These are phyloP conservation scores for Termitomyces heimii DNA, from an alignment of 768 basidiomycete genomes.

Conservation along the genomic window DNA sequence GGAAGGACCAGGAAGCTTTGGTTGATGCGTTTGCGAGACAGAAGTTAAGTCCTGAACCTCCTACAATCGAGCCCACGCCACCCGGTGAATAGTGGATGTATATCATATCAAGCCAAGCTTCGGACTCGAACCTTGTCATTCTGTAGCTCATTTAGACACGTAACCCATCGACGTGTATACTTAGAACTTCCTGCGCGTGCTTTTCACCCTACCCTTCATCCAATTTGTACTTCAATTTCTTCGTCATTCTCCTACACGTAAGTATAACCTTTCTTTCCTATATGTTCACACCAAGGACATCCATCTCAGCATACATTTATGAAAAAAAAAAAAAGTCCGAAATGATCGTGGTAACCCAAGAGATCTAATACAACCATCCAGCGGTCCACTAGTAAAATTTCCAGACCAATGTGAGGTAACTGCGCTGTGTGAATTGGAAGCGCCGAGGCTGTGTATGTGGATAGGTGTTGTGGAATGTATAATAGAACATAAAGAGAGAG, in stretches of 20 bases:
- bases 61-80: conserved; percentile 17
- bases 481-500: conserved; percentile 7
- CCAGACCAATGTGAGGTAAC: conserved; percentile 6
- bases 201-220: conserved; percentile 1
- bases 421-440: neutral
- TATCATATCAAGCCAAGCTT: conserved; percentile 1
- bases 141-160: conserved; percentile 14
- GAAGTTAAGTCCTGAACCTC: conserved; percentile 29
- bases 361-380: conserved; percentile 8
- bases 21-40: conserved; percentile 71
- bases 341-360: neutral
- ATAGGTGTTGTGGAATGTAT: conserved; percentile 5
- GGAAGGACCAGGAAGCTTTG: conserved; percentile 81
- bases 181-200: conserved; percentile 7
- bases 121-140: neutral
- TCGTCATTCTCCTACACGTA: neutral
- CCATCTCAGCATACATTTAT: neutral
- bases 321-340: neutral
- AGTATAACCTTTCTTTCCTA: neutral
- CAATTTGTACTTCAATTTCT: conserved; percentile 2
- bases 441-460: neutral
- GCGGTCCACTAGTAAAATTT: conserved; percentile 1
- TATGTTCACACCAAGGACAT: neutral
- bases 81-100: conserved; percentile 14
- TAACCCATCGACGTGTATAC: conserved; percentile 7